Evolutionary conservation across 1,139 yeast genomes (phyloP).

Genomic region (Debaryomyces nepalensis): DNA sequence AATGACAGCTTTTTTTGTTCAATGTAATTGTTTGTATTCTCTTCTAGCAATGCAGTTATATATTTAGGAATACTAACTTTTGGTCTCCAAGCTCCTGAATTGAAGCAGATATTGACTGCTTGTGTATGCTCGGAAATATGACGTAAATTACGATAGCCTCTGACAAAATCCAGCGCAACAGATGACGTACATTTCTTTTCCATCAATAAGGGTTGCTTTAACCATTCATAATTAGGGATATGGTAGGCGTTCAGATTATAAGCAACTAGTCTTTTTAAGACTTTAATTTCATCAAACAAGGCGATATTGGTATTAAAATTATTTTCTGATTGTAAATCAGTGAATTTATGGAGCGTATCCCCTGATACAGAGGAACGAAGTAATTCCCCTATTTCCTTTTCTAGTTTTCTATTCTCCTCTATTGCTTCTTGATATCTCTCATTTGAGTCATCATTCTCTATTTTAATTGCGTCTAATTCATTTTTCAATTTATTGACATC

Average conservation of each 20-base stretch:
- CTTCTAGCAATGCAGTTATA: constrained; percentile 20
- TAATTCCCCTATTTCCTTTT: constrained; percentile 24
- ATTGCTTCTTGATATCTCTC: constrained; percentile 20
- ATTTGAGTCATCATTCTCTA: constrained; percentile 26
- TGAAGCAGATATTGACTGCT: constrained; percentile 12
- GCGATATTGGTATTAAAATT: constrained; percentile 34
- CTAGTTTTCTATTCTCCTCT: constrained; percentile 23
- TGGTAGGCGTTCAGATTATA: constrained; percentile 12
- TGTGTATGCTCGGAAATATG: constrained; percentile 20
- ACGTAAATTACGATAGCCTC: constrained; percentile 21
- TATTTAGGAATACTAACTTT: constrained; percentile 26
- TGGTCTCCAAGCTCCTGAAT: constrained; percentile 25
- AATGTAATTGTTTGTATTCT: constrained; percentile 18
- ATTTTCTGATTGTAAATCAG: constrained; percentile 37
- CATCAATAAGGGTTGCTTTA: constrained; percentile 19
- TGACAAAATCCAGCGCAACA: constrained; percentile 12
- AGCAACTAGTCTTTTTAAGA: constrained; percentile 30
- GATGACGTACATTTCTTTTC: neutral
- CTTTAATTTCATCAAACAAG: constrained; percentile 41
- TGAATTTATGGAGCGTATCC: constrained; percentile 24
- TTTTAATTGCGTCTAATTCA: constrained; percentile 27
- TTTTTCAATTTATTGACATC: constrained; percentile 28
- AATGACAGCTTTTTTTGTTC: constrained; percentile 14
- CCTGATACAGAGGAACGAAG: constrained; percentile 22
- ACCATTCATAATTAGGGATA: constrained; percentile 25